Percentiles rank a stretch among this genome's conserved stretches.
These are phyloP conservation scores for Naumovozyma baii DNA, from an alignment of 805 yeast species.

Conservation along the genomic window DNA sequence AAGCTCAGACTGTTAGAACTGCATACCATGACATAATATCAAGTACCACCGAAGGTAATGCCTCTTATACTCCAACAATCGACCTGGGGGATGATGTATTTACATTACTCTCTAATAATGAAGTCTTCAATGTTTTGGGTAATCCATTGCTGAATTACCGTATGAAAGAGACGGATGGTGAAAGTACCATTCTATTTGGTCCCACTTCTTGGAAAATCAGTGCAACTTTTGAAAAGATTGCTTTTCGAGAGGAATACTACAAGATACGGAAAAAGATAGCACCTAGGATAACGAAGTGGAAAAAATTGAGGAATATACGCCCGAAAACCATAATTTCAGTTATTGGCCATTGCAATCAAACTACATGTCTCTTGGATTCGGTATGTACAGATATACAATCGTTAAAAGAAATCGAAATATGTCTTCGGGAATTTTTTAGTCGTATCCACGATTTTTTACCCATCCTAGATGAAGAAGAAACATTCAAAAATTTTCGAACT, in stretches of 20 bases:
- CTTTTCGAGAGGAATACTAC: conserved; percentile 14
- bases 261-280: conserved; percentile 17
- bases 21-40: no score
- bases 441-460: not conserved
- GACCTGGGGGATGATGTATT: no score
- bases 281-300: conserved; percentile 15
- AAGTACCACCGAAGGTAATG: no score
- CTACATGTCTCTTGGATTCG: not conserved
- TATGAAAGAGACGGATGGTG: conserved; percentile 1
- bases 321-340: conserved; percentile 2
- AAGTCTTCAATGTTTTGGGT: not conserved
- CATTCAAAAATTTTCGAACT: conserved; percentile 8
- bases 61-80: no score
- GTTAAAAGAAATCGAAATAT: conserved; percentile 5
- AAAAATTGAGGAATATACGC: conserved; percentile 6
- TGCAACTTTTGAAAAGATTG: conserved; percentile 11
- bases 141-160: not conserved
- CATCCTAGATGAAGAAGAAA: conserved; percentile 13
- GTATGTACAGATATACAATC: conserved; percentile 9
- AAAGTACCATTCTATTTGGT: conserved; percentile 16
- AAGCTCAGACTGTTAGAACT: no score
- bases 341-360: not conserved
- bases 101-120: no score
- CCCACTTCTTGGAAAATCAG: conserved; percentile 24
- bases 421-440: conserved; percentile 9